Base-by-base conservation (phyloP, 768 basidiomycete genomes). In the Russula earlei region DNA sequence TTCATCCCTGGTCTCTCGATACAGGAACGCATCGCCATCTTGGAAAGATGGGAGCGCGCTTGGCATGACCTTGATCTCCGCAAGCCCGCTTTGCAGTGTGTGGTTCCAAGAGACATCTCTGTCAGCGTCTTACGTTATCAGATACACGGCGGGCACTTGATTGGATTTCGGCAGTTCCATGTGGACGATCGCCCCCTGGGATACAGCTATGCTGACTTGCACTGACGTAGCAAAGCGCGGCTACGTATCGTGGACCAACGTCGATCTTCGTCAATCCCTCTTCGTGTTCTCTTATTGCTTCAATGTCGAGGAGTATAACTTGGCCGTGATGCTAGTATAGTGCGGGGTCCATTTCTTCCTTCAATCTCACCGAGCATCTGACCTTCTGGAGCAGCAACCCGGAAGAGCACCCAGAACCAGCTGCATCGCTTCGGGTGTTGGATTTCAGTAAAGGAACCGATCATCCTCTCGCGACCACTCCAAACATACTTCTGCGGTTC, bases 151-250 rank as follows among this genome's bases (percentile, higher is more conserved):
- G 57, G 57, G 14, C 54, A 58, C 42, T 49, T 58, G 47, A 37
- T 58, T 25, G 57, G 47, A 5, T 31, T 42, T 24, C 52, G 57
- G 31, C 46, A 52, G 27, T 38, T 54, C 29, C 52, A 46, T 19
- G 34, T 31, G 29, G 52, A 58, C 41, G 57, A 58, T 58, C 57
- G 52, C 27, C 47, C 57, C 6, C 42, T 54, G 52, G 57, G 57
- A 20, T 58, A 58, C n/a, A 49, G 27, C n/a, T 58, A 48, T 22
- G 10, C 54, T 29, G 36, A 49, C 41, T 41, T 58, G 19, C 41
- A 58, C 14, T n/a, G 52, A 58, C 9, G 25, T n/a, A 24, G 52
- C 54, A 10, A 41, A 43, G 41, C 19, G 34, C 20, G 47, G 57
- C 22, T 19, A 29, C 22, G 47, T 27, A 8, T 43, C 52, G 10